Base-by-base conservation (phyloP, 768 basidiomycete genomes). In the Tubosaeta sp. region DNA sequence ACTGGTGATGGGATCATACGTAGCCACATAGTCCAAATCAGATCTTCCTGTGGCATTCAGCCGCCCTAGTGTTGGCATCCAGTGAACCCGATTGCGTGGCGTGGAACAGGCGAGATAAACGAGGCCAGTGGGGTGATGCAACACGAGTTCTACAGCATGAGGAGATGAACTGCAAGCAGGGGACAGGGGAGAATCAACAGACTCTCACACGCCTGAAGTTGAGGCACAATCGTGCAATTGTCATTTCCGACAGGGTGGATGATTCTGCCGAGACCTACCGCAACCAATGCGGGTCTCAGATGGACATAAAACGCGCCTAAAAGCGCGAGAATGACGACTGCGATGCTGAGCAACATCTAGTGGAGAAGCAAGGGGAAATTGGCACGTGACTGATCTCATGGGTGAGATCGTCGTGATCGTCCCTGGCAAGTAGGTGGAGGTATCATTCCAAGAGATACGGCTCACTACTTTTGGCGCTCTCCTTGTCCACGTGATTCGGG, bases 201-300 rank as follows among this genome's bases (percentile, higher is more conserved):
- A 85, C 86, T 86, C 70, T 88, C 85, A 57, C 86, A 88, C 22
- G 84, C 86, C 53, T 81, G 68, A 17, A 86, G 66, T n/a, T 78
- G 74, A 6, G 77, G 74, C 16, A 85, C 69, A 1, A 62, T 67
- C 22, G 59, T 73, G 66, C 86, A 87, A 32, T 75, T 53, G 1
- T 62, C 58, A 59, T 81, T 81, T 16, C 79, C 80, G 4, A 81
- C 53, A 0, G 76, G 47, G 43, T 74, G 59, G 11, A 83, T 58
- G 33, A 63, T 60, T 27, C 82, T 76, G 29, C 75, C 76, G 19
- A 74, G 57, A 1, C 85, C 85, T 5, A 67, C 43, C 1, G 63
- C 59, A 26, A 58, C 51, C 29, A 87, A 65, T 1, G 75, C 55
- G 0, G 81, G 79, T 49, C 72, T 75, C 3, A 84, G 43, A 25